phyloP scores from a whole-genome alignment of 1,139 yeast genomes.

The Protomyces macrosporus region DNA sequence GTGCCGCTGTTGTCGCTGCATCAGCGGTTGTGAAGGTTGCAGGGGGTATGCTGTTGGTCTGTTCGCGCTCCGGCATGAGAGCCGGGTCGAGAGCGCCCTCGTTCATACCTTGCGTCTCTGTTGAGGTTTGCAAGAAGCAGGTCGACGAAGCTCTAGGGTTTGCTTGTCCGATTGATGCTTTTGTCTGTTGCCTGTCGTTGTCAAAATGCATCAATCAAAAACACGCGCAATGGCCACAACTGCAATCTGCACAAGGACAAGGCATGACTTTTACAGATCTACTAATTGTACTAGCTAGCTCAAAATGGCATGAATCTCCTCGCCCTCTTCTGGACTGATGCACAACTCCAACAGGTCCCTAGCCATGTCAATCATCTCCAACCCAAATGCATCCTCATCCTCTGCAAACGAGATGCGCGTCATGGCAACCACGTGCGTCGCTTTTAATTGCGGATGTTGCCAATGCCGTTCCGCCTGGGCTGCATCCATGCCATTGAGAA shows the following conservation, averaged over 20 bases:
- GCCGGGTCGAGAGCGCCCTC: not conserved
- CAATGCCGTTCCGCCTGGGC: conserved; percentile 19
- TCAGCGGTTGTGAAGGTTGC: no score
- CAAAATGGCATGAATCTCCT: conserved; percentile 24
- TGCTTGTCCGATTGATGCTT: not conserved
- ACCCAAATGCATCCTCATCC: conserved; percentile 5
- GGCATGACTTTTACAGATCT: no score
- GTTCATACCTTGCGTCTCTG: not conserved
- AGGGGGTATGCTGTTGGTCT: no score
- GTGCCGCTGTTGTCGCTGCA: no score
- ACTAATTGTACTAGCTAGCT: not conserved
- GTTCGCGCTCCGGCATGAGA: not conserved
- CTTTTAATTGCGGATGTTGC: conserved; percentile 3
- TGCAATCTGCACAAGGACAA: no score
- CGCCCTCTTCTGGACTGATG: conserved; percentile 30
- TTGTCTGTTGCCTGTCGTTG: not conserved
- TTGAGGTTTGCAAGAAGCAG: not conserved
- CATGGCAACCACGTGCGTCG: conserved; percentile 20
- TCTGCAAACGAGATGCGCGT: conserved; percentile 21
- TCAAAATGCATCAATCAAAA: not conserved
- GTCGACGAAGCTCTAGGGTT: not conserved
- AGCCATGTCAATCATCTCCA: conserved; percentile 24
- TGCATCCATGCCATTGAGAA: conserved; percentile 3
- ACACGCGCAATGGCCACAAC: not conserved
- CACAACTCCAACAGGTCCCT: conserved; percentile 28